A percentile compares a stretch with the other conserved stretches of the same genome.
Evolutionary conservation across 257 asterid genomes (phyloP).

Genomic region (Solanum etuberosum): DNA sequence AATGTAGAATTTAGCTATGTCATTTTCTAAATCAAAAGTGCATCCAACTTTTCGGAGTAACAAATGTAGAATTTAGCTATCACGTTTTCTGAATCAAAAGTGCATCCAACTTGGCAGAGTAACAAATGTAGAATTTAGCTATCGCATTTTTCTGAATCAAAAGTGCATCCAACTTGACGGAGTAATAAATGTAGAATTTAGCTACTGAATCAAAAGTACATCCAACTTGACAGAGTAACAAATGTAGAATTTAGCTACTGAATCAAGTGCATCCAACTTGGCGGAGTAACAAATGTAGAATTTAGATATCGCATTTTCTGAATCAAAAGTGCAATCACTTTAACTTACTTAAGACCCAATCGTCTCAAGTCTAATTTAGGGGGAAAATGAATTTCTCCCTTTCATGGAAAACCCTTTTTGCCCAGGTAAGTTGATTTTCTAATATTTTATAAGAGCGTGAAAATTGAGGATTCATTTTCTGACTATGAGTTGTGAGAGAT

Average conservation of each 20-base stretch:
- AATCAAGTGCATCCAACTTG: not conserved
- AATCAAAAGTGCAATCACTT: not conserved
- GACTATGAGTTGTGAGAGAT: not conserved
- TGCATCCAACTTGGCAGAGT: not conserved
- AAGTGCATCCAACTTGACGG: not conserved
- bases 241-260: not conserved
- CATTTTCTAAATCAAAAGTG: not conserved
- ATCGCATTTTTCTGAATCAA: not conserved
- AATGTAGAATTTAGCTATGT: not conserved
- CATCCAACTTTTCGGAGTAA: not conserved
- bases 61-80: not conserved
- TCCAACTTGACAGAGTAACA: not conserved
- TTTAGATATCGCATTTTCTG: not conserved
- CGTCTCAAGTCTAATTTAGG: not conserved
- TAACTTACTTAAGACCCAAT: not conserved
- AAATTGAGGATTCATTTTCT: not conserved
- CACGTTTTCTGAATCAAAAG: not conserved
- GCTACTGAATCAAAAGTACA: not conserved
- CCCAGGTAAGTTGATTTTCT: not conserved
- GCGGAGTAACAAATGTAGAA: not conserved
- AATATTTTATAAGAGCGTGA: not conserved
- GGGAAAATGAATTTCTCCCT: not conserved
- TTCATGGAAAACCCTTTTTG: not conserved
- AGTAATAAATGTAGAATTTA: not conserved
- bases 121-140: not conserved